These are phyloP conservation scores for Chlorella vulgaris DNA, from an alignment of 139 green algal genomes.

Conservation along the genomic window DNA sequence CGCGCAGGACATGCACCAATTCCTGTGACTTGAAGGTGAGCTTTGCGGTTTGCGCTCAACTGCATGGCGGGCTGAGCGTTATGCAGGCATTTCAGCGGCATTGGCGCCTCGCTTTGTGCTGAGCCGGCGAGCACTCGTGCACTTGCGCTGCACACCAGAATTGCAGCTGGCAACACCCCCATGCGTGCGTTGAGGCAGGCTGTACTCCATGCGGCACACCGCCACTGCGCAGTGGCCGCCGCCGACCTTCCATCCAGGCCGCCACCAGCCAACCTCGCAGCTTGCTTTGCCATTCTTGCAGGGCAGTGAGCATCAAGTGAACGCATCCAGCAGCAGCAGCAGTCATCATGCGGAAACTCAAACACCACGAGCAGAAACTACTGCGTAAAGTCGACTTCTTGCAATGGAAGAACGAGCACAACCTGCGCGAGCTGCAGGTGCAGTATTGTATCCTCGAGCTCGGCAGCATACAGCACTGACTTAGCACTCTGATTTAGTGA, in stretches of 20 bases:
- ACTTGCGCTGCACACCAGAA: not conserved
- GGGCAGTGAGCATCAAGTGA: not conserved
- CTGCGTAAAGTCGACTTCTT: constrained; percentile 99
- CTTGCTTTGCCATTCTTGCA: no score
- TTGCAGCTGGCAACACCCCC: not conserved
- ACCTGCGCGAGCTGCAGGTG: constrained; percentile 89
- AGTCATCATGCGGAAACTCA: constrained; percentile 90
- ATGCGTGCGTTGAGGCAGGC: no score
- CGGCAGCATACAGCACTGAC: not conserved
- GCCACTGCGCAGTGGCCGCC: no score
- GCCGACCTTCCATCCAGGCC: no score
- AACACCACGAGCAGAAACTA: constrained; percentile 97
- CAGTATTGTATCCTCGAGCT: not conserved
- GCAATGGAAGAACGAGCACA: constrained; percentile 95
- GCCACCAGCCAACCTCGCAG: no score
- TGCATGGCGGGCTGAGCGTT: not conserved
- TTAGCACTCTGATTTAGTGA: not conserved
- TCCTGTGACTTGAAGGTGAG: no score
- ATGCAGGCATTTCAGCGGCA: no score
- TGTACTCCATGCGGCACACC: no score
- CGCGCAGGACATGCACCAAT: no score
- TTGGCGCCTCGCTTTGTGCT: no score
- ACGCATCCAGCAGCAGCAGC: not conserved
- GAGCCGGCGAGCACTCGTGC: not conserved
- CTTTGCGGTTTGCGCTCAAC: no score